Percentiles rank a stretch among this genome's conserved stretches.
phyloP scores from a whole-genome alignment of 1,284 basidiomycete genomes.

The Melampsora americana region DNA sequence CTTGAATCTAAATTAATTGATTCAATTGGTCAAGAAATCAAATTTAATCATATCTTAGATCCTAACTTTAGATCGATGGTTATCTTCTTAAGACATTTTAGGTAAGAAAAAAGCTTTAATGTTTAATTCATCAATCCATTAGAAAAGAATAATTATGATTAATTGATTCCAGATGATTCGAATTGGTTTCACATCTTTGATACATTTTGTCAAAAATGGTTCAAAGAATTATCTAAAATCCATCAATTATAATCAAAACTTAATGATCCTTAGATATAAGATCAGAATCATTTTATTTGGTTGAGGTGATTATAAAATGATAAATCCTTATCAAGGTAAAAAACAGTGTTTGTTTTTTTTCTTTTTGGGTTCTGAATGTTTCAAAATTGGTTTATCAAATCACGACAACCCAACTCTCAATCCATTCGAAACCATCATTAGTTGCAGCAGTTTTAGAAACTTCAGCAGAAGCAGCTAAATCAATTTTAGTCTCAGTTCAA shows the following conservation, averaged over 20 bases:
- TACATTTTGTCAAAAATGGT: background rate
- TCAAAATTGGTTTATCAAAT: too few species aligned
- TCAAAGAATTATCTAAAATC: background rate
- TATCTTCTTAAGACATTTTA: conserved; percentile 36
- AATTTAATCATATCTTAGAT: conserved; percentile 26
- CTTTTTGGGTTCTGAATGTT: conserved; percentile 64
- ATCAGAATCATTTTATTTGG: conserved; percentile 29
- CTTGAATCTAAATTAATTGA: conserved; percentile 21
- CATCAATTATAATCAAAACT: conserved; percentile 2
- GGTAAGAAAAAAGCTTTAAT: too few species aligned
- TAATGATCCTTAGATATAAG: conserved; percentile 14
- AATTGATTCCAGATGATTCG: too few species aligned
- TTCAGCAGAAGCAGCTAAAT: conserved; percentile 68
- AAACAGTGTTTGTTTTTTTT: too few species aligned
- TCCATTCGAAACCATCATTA: conserved; percentile 81
- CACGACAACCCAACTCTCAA: conserved; percentile 61
- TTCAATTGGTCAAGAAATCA: conserved; percentile 7
- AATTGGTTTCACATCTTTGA: background rate
- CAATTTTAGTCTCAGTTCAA: conserved; percentile 85
- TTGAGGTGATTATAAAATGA: conserved; percentile 22
- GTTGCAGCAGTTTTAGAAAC: conserved; percentile 71
- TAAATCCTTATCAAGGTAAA: conserved; percentile 55
- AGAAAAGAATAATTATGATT: too few species aligned
- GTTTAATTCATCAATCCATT: too few species aligned
- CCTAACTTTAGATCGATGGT: conserved; percentile 21